Evolutionary conservation across 192 early-diverging fungal species (phyloP).

Genomic region (Umbelopsis sp.): DNA sequence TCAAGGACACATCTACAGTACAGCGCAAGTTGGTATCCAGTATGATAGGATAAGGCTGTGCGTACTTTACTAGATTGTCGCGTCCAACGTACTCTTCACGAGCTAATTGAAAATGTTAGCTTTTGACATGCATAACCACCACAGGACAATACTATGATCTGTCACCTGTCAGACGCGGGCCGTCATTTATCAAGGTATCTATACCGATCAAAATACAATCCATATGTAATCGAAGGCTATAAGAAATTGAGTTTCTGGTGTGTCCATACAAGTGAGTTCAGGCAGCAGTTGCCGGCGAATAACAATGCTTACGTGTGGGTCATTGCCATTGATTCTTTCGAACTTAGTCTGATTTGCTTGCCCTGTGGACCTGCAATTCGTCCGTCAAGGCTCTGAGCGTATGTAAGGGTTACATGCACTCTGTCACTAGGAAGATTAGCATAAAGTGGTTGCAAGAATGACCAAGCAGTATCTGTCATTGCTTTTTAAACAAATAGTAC

Average conservation of each 20-base stretch:
- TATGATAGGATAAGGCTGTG: not conserved
- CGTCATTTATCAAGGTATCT: conserved; percentile 9
- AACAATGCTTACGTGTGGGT: conserved; percentile 2
- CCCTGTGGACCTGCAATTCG: not conserved
- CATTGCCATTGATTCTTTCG: conserved; percentile 10
- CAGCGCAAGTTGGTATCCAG: not conserved
- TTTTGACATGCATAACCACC: not conserved
- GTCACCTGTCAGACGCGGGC: conserved; percentile 5
- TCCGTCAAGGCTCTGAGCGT: conserved; percentile 7
- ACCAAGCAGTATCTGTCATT: not conserved
- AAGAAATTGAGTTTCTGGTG: not conserved
- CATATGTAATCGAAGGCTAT: not conserved
- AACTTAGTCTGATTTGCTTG: not conserved
- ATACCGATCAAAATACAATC: conserved; percentile 6
- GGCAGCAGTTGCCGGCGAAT: no score
- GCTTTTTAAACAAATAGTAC: no score
- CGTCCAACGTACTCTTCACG: not conserved
- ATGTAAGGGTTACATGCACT: conserved; percentile 8
- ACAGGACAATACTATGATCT: no score
- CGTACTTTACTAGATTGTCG: not conserved
- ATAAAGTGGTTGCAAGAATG: conserved; percentile 5
- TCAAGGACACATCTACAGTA: not conserved
- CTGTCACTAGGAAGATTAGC: not conserved
- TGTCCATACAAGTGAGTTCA: not conserved
- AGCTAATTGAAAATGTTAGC: not conserved